Conservation (phyloP, 768 basidiomycete species). For the Chalciporus pseudorubinellus region DNA sequence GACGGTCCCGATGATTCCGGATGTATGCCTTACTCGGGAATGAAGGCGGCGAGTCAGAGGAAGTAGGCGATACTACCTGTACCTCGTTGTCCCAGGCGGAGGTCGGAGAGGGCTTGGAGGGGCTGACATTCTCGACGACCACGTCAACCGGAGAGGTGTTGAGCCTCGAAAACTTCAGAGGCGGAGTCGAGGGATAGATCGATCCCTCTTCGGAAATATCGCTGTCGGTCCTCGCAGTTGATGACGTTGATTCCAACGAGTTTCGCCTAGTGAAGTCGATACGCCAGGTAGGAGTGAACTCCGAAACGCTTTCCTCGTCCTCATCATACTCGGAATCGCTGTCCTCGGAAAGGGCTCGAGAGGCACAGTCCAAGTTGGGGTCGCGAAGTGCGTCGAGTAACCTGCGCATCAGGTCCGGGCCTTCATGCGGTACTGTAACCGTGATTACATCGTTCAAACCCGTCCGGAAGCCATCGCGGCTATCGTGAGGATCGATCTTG, state of each 20-base stretch:
- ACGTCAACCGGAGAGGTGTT: not conserved
- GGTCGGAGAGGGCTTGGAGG: not conserved
- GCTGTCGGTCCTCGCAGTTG: not conserved
- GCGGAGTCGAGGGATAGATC: constrained; percentile 9
- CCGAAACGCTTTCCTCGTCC: not conserved
- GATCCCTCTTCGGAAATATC: constrained; percentile 3
- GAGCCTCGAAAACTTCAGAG: not conserved
- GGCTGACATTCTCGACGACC: not conserved
- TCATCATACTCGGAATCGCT: not conserved
- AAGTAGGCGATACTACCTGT: not conserved
- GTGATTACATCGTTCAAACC: not conserved
- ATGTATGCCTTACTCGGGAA: constrained; percentile 2
- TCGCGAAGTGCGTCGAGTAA: constrained; percentile 18
- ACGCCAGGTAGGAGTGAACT: no score
- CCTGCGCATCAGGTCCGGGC: constrained; percentile 10
- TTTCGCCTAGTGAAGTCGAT: not conserved
- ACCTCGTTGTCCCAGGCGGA: not conserved
- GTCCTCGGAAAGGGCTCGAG: constrained; percentile 4
- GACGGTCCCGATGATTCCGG: constrained; percentile 1
- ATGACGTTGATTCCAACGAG: constrained; percentile 1
- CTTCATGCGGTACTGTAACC: not conserved
- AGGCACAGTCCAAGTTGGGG: constrained; percentile 4
- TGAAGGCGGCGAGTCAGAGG: not conserved
- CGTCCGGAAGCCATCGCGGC: not conserved
- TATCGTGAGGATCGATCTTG: not conserved